Evolutionary conservation across 208 protist species (phyloP), one percentile per base, ranked within the genome.

Genomic region (Angomonas deanei): DNA sequence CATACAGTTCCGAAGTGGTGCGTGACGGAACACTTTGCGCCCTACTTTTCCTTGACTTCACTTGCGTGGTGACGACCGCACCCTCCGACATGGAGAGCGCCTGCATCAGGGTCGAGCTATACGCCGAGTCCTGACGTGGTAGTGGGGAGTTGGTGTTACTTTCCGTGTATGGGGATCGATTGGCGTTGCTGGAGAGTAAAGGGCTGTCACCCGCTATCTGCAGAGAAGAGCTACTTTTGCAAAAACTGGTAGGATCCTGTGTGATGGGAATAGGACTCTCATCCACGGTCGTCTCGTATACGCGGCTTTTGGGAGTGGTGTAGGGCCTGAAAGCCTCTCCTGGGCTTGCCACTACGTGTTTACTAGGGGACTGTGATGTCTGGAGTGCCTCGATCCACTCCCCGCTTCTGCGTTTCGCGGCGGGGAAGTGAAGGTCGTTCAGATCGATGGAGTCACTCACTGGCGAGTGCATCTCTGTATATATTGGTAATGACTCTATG

Each of bases 61-160:
- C 30, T 46, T 0, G 36, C 38, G 27, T 66, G 31, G 1, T 59
- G 13, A 68, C 66, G 0, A 70, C 58, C 3, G 66, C 66, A 5
- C 82, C 82, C 34, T 88, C 78, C 30, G 36, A 67, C 49, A 74
- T 67, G 21, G 82, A 88, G 36, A 88, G 70, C 4, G 74, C 72
- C 61, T 88, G 82, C 68, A 88, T 70, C 19, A 88, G 50, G 13
- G 70, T 71, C 1, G 82, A 88, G 21, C 71, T 79, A 65, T 85
- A 85, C 48, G 55, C 34, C 10, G 68, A 67, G 27, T 38, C 30
- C 21, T 5, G 49, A 30, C 32, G 48, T 15, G 10, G 28, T 23
- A n/a, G 53, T 19, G 50, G 57, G 50, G 57, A 8, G 3, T 52
- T 33, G 28, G 10, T 1, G 4, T 0, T 4, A 58, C 19, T 52